A percentile compares a stretch with the other conserved stretches of the same genome.
These are phyloP conservation scores for Thalia dealbata DNA, from an alignment of 176 grass and related monocot species.

Conservation along the genomic window DNA sequence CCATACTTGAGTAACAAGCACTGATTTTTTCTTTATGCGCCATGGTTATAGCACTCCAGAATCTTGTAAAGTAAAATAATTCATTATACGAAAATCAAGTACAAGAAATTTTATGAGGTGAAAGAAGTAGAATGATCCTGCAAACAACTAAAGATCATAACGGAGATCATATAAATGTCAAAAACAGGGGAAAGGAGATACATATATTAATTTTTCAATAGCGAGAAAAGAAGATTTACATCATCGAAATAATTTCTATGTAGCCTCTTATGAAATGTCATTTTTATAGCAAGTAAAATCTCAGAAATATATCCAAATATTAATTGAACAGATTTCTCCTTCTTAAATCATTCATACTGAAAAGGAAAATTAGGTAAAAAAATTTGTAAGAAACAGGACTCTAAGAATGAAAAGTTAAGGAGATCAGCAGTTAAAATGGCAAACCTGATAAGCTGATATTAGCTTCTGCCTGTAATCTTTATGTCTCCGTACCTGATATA, in stretches of 20 bases:
- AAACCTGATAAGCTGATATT: slow-evolving; percentile 80
- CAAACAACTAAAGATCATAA: background rate
- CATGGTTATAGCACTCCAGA: too few species aligned
- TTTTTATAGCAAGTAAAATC: background rate
- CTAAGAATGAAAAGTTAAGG: background rate
- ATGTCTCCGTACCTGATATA: slow-evolving; percentile 59
- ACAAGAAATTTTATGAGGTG: background rate
- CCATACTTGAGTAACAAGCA: background rate
- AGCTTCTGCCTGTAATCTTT: slow-evolving; percentile 85
- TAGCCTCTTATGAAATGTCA: background rate
- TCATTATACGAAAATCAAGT: too few species aligned
- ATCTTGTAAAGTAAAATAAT: too few species aligned
- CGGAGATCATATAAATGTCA: background rate
- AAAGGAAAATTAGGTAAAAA: background rate
- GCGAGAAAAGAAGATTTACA: background rate
- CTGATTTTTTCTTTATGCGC: background rate
- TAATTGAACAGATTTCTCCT: background rate
- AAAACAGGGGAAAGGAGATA: background rate
- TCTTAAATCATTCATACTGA: background rate
- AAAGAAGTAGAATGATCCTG: background rate
- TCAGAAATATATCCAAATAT: background rate
- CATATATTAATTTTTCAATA: background rate
- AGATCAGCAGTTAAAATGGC: slow-evolving; percentile 17
- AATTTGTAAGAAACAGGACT: background rate
- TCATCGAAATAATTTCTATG: background rate